These are phyloP conservation scores for Porodaedalea pini DNA, from an alignment of 1,284 basidiomycete genomes.

Conservation along the genomic window DNA sequence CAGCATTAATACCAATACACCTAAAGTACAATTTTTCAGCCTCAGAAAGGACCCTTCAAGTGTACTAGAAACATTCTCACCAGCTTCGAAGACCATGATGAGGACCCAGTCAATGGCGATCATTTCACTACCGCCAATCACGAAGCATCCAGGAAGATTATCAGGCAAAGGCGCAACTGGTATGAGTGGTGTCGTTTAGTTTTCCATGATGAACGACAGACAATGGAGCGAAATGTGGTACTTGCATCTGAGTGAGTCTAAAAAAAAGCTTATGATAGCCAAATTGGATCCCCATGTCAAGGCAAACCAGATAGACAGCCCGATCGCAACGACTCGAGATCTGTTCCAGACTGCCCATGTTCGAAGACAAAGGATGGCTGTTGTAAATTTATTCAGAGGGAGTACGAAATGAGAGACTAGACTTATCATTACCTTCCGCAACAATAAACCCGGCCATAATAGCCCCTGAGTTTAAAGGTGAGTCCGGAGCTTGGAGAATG, in stretches of 20 bases:
- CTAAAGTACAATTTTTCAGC: not conserved
- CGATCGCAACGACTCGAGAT: not conserved
- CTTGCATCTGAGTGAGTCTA: not conserved
- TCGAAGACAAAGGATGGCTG: not conserved
- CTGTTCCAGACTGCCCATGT: constrained; percentile 2
- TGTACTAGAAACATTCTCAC: not conserved
- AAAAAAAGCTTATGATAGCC: not conserved
- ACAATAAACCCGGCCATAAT: not conserved
- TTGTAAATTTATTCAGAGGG: not conserved
- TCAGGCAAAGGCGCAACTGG: not conserved
- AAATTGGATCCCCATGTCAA: not conserved
- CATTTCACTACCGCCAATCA: not conserved
- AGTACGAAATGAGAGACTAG: not conserved
- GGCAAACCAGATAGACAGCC: not conserved
- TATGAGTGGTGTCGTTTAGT: not conserved
- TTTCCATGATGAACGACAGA: not conserved
- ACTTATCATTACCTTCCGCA: not conserved
- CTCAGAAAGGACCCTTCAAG: not conserved
- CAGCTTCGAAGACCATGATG: constrained; percentile 9
- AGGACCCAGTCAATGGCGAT: constrained; percentile 3
- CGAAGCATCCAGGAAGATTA: not conserved
- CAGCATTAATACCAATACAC: not conserved
- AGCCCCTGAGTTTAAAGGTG: not conserved
- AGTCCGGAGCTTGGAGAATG: not conserved
- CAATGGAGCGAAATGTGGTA: too few species aligned